phyloP scores from a whole-genome alignment of 768 basidiomycete species.

The Leccinum sublutescens region DNA sequence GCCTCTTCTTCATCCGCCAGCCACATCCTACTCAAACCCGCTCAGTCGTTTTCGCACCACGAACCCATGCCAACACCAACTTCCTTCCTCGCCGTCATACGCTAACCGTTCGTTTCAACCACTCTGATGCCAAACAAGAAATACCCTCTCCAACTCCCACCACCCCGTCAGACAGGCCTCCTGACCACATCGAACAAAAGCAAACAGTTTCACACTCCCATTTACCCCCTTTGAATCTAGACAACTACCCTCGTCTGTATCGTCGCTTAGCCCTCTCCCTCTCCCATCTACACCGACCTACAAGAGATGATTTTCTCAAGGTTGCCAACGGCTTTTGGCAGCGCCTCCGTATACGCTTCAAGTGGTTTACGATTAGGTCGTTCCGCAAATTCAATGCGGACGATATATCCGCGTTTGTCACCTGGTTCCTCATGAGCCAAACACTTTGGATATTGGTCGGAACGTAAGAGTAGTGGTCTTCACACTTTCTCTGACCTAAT shows the following conservation, averaged over 20 bases:
- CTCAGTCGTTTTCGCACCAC: not conserved
- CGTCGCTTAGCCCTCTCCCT: slow-evolving; percentile 74
- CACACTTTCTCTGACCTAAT: slow-evolving; percentile 1
- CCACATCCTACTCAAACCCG: slow-evolving; percentile 4
- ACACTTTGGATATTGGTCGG: slow-evolving; percentile 94
- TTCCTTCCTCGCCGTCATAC: not conserved
- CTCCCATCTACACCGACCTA: slow-evolving; percentile 76
- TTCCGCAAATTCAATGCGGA: slow-evolving; percentile 96
- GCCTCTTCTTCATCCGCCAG: slow-evolving; percentile 52
- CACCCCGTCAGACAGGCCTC: slow-evolving; percentile 9
- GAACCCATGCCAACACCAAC: not conserved
- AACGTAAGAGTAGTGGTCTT: slow-evolving; percentile 35
- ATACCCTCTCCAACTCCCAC: not conserved
- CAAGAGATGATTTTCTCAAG: slow-evolving; percentile 84
- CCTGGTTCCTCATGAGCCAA: slow-evolving; percentile 95
- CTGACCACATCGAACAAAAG: slow-evolving; percentile 5
- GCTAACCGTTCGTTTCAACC: slow-evolving; percentile 13
- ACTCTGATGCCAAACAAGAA: slow-evolving; percentile 15
- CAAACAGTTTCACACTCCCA: slow-evolving; percentile 7
- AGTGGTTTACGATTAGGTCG: slow-evolving; percentile 94
- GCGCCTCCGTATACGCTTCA: slow-evolving; percentile 85
- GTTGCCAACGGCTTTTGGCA: slow-evolving; percentile 91
- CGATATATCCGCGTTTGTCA: slow-evolving; percentile 94
- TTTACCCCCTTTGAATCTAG: slow-evolving; percentile 40
- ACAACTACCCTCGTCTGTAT: slow-evolving; percentile 80